Evolutionary conservation across 2,329 filamentous ascomycete species (phyloP), one percentile per base, ranked within the genome.

Genomic region (Xylariaceae sp.): DNA sequence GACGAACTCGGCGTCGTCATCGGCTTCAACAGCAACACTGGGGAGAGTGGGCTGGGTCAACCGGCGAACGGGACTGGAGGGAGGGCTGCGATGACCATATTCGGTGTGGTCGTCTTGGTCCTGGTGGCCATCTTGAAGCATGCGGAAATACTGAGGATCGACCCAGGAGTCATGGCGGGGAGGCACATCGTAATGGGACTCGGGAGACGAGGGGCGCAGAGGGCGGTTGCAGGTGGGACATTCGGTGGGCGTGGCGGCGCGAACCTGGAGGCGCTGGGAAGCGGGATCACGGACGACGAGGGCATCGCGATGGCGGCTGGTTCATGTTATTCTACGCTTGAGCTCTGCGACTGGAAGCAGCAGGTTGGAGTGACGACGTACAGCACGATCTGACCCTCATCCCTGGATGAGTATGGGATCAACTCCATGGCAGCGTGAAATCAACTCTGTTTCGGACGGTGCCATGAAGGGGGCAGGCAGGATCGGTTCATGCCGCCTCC

Each of bases 181-280:
- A 31, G 70, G 61, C 39, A 62, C 68, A 47, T 79, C 79, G 64
- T 73, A 81, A 53, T 73, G 66, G 31, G 73, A 70, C 18, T 81
- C 76, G 45, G 77, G 69, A 38, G 80, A 76, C 33, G 65, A 66
- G 36, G 66, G 67, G 56, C 77, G 67, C 68, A 84, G 78, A 15
- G 89, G 83, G 46, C 88, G 86, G 66, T 90, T 89, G 67, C 92
- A 96, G 62, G 90, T 89, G n/a, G 95, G 94, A 64, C 95, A 99
- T 64, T 91, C 83, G 51, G 82, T 81, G 50, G 90, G 62, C 30
- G 66, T 55, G 71, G 52, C 73, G 52, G 76, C 84, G 53, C 88
- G 86, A 45, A 96, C 86, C 59, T 90, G 89, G 56, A 99, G 82
- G 60, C 91, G 88, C 56, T 86, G 86, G 6, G 91, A 96, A 30